phyloP scores from a whole-genome alignment of 257 asterid genomes.

The Parsonsia alboflavescens region DNA sequence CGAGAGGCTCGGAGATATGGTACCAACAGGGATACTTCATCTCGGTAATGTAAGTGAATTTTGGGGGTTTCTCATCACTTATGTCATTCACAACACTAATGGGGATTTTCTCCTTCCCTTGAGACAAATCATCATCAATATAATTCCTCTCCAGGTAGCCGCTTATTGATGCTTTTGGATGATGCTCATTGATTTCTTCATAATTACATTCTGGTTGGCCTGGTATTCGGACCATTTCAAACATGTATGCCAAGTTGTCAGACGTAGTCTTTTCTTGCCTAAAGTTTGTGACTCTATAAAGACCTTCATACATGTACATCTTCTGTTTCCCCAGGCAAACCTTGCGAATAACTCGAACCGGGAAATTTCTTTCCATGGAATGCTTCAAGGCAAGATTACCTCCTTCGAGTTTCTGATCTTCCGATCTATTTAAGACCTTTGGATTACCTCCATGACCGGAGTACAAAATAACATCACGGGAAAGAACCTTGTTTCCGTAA shows the following conservation, averaged over 20 bases:
- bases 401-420: slow-evolving; percentile 32
- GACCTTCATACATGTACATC: slow-evolving; percentile 33
- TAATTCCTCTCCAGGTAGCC: background rate
- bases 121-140: slow-evolving; percentile 35
- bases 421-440: background rate
- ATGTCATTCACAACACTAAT: slow-evolving; percentile 35
- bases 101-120: slow-evolving; percentile 33
- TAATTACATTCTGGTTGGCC: slow-evolving; percentile 24
- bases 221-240: slow-evolving; percentile 34
- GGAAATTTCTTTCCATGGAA: slow-evolving; percentile 20
- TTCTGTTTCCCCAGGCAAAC: background rate
- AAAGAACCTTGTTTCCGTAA: slow-evolving; percentile 20
- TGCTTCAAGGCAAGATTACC: slow-evolving; percentile 41
- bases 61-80: slow-evolving; percentile 30
- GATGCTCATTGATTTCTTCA: background rate
- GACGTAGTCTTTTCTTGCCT: slow-evolving; percentile 25
- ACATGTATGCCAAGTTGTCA: slow-evolving; percentile 32
- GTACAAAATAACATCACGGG: slow-evolving; percentile 29
- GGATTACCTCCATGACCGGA: slow-evolving; percentile 39
- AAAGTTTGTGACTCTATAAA: slow-evolving; percentile 25
- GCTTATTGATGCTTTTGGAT: background rate
- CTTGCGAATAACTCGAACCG: slow-evolving; percentile 37
- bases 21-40: slow-evolving; percentile 30
- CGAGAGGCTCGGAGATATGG: slow-evolving; percentile 3
- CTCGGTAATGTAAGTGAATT: slow-evolving; percentile 34